A percentile compares a stretch with the other conserved stretches of the same genome.
phyloP scores from a whole-genome alignment of 108 stramenopile genomes.

The Cyclostephanos tholiformis region DNA sequence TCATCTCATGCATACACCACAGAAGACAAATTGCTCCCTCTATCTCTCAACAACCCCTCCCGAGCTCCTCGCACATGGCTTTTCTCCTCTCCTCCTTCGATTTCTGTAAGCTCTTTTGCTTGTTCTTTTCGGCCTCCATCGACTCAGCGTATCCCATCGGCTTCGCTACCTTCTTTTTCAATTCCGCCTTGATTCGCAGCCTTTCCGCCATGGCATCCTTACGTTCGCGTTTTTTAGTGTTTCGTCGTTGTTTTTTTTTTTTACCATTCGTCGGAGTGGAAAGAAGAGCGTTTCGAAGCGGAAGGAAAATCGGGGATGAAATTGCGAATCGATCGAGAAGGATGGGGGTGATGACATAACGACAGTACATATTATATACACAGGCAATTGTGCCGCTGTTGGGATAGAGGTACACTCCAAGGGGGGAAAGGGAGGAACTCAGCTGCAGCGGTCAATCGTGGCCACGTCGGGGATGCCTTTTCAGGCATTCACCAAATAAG shows the following conservation, averaged over 20 bases:
- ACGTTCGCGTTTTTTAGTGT: no score
- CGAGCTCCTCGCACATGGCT: slow-evolving; percentile 84
- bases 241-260: background rate
- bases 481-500: slow-evolving; percentile 33
- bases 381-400: slow-evolving; percentile 57
- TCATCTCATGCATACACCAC: background rate
- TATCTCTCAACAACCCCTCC: slow-evolving; percentile 71
- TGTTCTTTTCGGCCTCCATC: slow-evolving; percentile 63
- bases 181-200: slow-evolving; percentile 69
- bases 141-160: slow-evolving; percentile 63
- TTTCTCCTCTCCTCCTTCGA: slow-evolving; percentile 70
- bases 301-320: background rate
- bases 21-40: background rate
- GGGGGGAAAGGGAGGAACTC: slow-evolving; percentile 66
- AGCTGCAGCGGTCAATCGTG: slow-evolving; percentile 54
- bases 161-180: slow-evolving; percentile 66
- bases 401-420: slow-evolving; percentile 82
- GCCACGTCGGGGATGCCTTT: slow-evolving; percentile 34
- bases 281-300: background rate
- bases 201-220: slow-evolving; percentile 66
- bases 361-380: background rate
- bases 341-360: background rate
- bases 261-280: background rate
- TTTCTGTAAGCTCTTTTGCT: slow-evolving; percentile 70
- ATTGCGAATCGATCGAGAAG: slow-evolving; percentile 6